Conservation (phyloP, 352 stramenopile genomes). For the Phytophthora crassamura region DNA sequence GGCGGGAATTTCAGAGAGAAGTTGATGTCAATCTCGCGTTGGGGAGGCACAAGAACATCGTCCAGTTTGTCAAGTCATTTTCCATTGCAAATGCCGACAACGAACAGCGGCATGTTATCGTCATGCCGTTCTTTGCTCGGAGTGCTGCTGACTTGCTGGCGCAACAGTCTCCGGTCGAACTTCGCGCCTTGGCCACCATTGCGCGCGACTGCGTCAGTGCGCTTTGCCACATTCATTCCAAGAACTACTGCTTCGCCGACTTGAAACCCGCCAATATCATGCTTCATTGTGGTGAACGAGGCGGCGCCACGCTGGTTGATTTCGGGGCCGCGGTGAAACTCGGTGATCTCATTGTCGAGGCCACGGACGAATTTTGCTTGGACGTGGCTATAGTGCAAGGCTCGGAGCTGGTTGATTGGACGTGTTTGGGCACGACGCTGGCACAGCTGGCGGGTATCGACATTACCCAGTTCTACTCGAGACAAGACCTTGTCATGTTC, state of each 20-base stretch:
- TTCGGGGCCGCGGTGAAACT: too few species aligned
- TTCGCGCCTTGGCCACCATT: too few species aligned
- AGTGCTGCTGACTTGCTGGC: constrained; percentile 1
- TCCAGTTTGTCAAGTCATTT: background rate
- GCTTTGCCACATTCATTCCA: constrained; percentile 8
- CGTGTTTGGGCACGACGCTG: too few species aligned
- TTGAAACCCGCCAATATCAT: constrained; percentile 13
- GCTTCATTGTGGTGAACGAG: constrained; percentile 12
- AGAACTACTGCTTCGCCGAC: constrained; percentile 7
- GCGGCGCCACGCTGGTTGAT: constrained; percentile 7
- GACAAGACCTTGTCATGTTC: background rate
- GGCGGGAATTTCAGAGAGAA: background rate
- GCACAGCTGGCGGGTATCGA: too few species aligned
- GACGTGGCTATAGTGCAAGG: too few species aligned
- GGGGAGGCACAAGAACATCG: background rate
- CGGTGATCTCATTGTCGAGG: too few species aligned
- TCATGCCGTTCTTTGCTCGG: constrained; percentile 17
- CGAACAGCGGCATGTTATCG: constrained; percentile 7
- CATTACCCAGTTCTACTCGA: too few species aligned
- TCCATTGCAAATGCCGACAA: background rate
- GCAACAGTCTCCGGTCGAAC: constrained; percentile 1
- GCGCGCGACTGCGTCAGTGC: constrained; percentile 1
- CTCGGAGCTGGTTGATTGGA: too few species aligned
- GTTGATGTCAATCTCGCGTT: constrained; percentile 1
- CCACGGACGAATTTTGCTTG: too few species aligned